Base-by-base conservation (phyloP, 2,329 filamentous ascomycete species). In the Thielaviopsis punctulata region DNA sequence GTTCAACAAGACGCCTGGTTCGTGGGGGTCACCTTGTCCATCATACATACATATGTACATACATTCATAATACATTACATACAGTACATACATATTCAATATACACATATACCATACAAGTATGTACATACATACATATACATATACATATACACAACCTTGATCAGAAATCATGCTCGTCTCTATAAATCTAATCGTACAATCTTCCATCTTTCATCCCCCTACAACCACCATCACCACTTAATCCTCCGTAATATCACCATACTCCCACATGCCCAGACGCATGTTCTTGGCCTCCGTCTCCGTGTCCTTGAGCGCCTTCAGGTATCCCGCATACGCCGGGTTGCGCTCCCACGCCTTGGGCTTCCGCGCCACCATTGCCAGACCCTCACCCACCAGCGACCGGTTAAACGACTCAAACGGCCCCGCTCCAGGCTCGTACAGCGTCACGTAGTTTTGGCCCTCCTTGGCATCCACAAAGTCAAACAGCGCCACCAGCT, bases 191-290 rank as follows among this genome's bases (percentile, higher is more conserved):
- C 27, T 33, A 33, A 33, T 33, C 27, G 27, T 33, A 33, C 27
- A 33, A 33, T 33, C 10, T 33, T 8, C 2, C n/a, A 19, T 21
- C n/a, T 9, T 21, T 21, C 18, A 22, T 44, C 18, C 39, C n/a
- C 15, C 39, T 1, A 43, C 39, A 3, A 43, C 39, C 15, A 18
- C 5, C 9, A 22, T 4, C 15, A 10, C 21, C 30, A 15, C 36
- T 65, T 79, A 88, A 62, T 94, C 87, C 70, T 95, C 89, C 13
- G 87, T 94, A 62, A 95, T 75, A 65, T 96, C 92, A 59, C 92
- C 92, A 67, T 96, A 98, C 75, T 98, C 92, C 89, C 90, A 98
- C 77, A 95, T 92, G 44, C 92, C 92, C 58, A 80, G 73, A 57
- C 88, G 79, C 53, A 81, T 80, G 52, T 77, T 72, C 76, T 93